Base-by-base conservation (phyloP, 495 filamentous ascomycete genomes). In the Xylaria venustula region DNA sequence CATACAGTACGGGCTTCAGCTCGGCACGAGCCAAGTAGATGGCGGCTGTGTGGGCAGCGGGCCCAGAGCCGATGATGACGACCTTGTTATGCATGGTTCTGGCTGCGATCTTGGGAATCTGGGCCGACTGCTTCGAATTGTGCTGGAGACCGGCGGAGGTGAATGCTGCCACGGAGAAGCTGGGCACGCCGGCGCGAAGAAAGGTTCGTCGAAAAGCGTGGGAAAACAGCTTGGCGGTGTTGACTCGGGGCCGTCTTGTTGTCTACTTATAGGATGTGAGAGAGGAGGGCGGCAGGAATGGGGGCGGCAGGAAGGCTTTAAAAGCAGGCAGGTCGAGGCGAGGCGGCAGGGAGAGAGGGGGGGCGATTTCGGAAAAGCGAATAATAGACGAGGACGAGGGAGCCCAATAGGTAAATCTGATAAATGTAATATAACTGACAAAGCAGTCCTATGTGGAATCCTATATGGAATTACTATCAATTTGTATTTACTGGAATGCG, bases 21-120 rank as follows among this genome's bases (percentile, higher is more conserved):
- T 98, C 92, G 64, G 94, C 94, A 71, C 94, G 90, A 26, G 92
- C 88, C 61, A 97, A 88, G 75, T 98, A 98, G 72, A 98, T 85
- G 65, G 93, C 94, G 58, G 94, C 94, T 41, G 94, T 98, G 81
- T 98, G 94, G 72, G 92, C 94, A 64, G 92, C 94, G 54, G 94
- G 94, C 80, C 94, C 94, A 56, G 94, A 98, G 80, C 93, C 91
- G 77, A 92, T 87, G 69, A 92, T 85, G 68, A 92, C 88, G 49
- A 93, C 90, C 72, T 91, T 90, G 76, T 80, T 87, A 74, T 92
- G 90, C 82, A 90, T 91, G 69, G 82, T 88, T 76, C 84, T 73
- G 58, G 73, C 80, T 47, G 72, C 76, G 67, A 76, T 61, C 58
- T 74, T 70, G 44, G 75, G 66, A 20, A 79, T 64, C 58, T 82